Conservation (phyloP, 1,284 basidiomycete genomes). For the Leccinum fuscescens region DNA sequence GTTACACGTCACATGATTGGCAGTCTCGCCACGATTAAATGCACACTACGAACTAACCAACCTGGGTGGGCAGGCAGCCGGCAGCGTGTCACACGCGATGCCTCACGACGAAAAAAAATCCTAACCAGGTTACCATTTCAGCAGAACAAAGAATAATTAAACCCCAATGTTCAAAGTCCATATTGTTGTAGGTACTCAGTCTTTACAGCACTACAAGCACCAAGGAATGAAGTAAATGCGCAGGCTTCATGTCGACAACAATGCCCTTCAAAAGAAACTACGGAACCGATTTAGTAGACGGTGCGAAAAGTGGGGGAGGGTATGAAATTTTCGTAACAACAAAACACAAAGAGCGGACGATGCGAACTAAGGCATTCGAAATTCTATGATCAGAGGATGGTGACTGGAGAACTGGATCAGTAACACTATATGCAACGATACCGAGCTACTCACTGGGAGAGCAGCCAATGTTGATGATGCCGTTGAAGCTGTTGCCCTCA, state of each 20-base stretch:
- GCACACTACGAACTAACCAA: neutral
- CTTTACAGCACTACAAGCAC: slow-evolving; percentile 1
- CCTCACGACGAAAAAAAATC: neutral
- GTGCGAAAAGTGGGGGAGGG: slow-evolving; percentile 16
- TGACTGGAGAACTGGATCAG: slow-evolving; percentile 31
- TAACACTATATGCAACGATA: fast-evolving
- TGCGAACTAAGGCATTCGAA: neutral
- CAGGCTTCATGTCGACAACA: neutral
- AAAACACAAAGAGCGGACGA: slow-evolving; percentile 24
- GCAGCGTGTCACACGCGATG: neutral
- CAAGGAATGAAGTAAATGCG: neutral
- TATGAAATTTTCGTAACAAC: slow-evolving; percentile 4
- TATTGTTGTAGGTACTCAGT: neutral
- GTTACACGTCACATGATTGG: neutral
- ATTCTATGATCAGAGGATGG: slow-evolving; percentile 31
- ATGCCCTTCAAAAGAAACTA: neutral
- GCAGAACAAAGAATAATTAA: neutral
- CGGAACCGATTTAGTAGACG: neutral
- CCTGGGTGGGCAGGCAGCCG: neutral
- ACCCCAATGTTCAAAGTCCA: neutral
- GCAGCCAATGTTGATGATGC: slow-evolving; percentile 46
- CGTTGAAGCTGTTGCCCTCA: slow-evolving; percentile 37
- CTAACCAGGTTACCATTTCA: neutral
- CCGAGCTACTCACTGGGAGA: slow-evolving; percentile 37
- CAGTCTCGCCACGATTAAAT: neutral